Evolutionary conservation across 1,284 basidiomycete species (phyloP).

Genomic region (Tilletia caries): DNA sequence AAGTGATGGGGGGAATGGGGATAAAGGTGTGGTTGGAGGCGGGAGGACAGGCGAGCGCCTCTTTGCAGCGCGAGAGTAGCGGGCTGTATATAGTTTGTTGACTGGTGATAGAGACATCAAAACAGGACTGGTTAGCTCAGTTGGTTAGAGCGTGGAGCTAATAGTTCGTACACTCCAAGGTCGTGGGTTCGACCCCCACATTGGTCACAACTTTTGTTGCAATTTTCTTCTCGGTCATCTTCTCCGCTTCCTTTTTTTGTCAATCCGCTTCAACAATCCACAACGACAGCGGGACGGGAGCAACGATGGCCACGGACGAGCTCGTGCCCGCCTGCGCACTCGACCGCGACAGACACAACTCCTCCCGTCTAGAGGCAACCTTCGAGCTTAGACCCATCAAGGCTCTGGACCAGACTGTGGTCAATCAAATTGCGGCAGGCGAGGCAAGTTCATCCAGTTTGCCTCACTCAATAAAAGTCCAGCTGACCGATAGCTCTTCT

Average conservation of each 20-base stretch:
- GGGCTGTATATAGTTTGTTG: no score
- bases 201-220: no score
- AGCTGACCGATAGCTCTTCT: not conserved
- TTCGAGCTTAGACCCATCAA: not conserved
- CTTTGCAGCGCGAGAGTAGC: no score
- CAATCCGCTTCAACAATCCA: no score
- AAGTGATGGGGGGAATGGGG: no score
- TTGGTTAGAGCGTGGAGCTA: conserved; percentile 6
- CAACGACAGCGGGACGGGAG: not conserved
- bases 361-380: not conserved
- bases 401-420: conserved; percentile 58
- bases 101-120: no score
- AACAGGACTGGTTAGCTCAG: not conserved
- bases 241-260: no score
- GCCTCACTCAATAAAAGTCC: not conserved
- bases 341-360: not conserved
- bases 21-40: no score
- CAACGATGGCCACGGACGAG: not conserved
- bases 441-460: conserved; percentile 57
- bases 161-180: not conserved
- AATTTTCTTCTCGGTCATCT: no score
- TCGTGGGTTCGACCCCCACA: not conserved
- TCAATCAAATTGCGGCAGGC: conserved; percentile 65
- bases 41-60: no score
- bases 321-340: not conserved